Conservation (phyloP, 2,329 filamentous ascomycete species). For the Fonsecaea pedrosoi region DNA sequence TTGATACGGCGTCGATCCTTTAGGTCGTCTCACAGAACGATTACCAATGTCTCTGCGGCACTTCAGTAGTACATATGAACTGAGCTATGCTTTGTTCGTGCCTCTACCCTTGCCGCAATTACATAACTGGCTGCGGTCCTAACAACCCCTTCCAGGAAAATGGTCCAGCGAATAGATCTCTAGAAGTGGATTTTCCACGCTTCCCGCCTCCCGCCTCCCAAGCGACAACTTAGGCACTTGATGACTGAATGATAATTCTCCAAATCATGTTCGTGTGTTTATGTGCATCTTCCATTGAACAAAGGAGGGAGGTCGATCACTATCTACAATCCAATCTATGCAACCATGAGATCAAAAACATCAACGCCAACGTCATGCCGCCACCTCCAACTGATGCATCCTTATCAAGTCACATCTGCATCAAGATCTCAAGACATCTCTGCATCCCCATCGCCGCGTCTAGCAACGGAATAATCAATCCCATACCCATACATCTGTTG, state of each 20-base stretch:
- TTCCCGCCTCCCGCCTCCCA: background rate
- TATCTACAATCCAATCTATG: constrained; percentile 35
- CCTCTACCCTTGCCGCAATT: constrained; percentile 11
- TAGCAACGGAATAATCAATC: constrained; percentile 27
- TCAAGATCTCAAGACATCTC: constrained; percentile 32
- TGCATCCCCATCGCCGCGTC: constrained; percentile 31
- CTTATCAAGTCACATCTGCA: background rate
- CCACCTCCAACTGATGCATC: background rate
- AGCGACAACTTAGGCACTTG: background rate
- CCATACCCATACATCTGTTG: constrained; percentile 43
- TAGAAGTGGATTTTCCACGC: background rate
- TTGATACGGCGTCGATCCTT: constrained; percentile 7
- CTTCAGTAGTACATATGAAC: constrained; percentile 10
- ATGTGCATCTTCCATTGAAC: constrained; percentile 11
- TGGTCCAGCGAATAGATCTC: constrained; percentile 13
- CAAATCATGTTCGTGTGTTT: background rate
- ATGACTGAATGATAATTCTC: background rate
- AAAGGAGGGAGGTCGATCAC: constrained; percentile 12
- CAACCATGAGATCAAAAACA: background rate
- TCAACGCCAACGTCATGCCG: constrained; percentile 13
- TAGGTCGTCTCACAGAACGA: constrained; percentile 1
- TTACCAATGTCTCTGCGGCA: constrained; percentile 18
- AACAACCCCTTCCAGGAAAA: constrained; percentile 8
- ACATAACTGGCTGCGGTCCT: constrained; percentile 11
- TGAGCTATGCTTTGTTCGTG: constrained; percentile 17